Conservation (phyloP, 1,284 basidiomycete species). For the Entoloma clypeatum region DNA sequence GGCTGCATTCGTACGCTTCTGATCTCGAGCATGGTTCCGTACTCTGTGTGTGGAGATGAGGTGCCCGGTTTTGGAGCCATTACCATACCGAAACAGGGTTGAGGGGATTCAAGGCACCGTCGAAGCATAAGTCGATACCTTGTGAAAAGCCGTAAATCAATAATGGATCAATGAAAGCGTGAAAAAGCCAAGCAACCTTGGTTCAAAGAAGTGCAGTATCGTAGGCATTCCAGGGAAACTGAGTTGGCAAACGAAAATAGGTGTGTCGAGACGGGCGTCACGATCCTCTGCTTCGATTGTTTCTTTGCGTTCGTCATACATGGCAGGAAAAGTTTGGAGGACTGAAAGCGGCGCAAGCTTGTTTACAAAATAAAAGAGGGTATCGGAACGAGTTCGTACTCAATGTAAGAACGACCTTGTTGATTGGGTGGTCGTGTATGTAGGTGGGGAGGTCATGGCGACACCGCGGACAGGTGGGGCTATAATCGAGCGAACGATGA, state of each 20-base stretch:
- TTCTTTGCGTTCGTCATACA: conserved; percentile 46
- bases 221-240: conserved; percentile 90
- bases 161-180: conserved; percentile 2
- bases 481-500: conserved; percentile 86
- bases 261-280: conserved; percentile 76
- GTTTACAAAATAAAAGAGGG: conserved; percentile 8
- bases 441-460: conserved; percentile 77
- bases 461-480: conserved; percentile 80
- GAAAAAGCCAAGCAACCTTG: conserved; percentile 42
- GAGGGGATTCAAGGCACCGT: conserved; percentile 75
- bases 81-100: conserved; percentile 88
- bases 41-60: conserved; percentile 57
- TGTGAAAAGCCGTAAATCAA: neutral
- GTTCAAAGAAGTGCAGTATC: conserved; percentile 90
- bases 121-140: conserved; percentile 88
- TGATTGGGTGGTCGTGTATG: conserved; percentile 75
- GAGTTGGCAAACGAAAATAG: conserved; percentile 88
- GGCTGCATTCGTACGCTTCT: conserved; percentile 81
- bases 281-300: conserved; percentile 73
- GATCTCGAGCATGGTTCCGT: conserved; percentile 93
- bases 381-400: conserved; percentile 42
- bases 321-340: conserved; percentile 57
- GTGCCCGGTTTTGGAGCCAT: conserved; percentile 45
- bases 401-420: conserved; percentile 66
- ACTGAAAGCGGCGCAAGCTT: conserved; percentile 45